A percentile compares a stretch with the other conserved stretches of the same genome.
Conservation (phyloP, 1,284 basidiomycete genomes). For the Flammula alnicola region DNA sequence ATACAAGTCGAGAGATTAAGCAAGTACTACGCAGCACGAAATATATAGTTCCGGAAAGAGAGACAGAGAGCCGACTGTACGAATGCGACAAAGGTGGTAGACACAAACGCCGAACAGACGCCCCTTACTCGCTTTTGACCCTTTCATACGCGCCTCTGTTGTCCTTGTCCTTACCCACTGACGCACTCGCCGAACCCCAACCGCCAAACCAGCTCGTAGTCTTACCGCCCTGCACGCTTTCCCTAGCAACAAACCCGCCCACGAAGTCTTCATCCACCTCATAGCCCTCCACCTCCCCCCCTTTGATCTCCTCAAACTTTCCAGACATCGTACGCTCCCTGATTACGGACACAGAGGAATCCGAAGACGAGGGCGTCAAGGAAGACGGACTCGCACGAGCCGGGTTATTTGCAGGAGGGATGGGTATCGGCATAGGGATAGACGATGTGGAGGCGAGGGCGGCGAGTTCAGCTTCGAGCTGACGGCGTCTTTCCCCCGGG, state of each 20-base stretch:
- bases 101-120: too few relatives aligned
- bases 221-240: conserved; percentile 21
- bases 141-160: conserved; percentile 40
- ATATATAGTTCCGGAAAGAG: too few relatives aligned
- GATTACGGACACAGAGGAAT: conserved; percentile 34
- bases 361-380: conserved; percentile 22
- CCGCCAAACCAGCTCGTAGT: conserved; percentile 47
- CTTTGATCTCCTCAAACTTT: conserved; percentile 67
- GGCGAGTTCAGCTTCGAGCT: conserved; percentile 62
- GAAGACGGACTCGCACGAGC: conserved; percentile 22
- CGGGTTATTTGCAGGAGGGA: conserved; percentile 36
- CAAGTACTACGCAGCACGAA: too few relatives aligned
- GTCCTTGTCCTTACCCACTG: too few relatives aligned
- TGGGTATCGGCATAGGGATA: too few relatives aligned
- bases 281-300: conserved; percentile 69
- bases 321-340: conserved; percentile 47
- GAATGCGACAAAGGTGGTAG: too few relatives aligned
- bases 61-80: too few relatives aligned
- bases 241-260: conserved; percentile 22
- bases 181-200: conserved; percentile 35
- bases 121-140: conserved; percentile 45
- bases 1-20: too few relatives aligned
- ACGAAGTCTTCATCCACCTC: conserved; percentile 38
- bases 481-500: conserved; percentile 49
- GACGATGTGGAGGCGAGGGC: conserved; percentile 20